These are phyloP conservation scores for Coriolopsis trogii DNA, from an alignment of 1,284 basidiomycete genomes.

Conservation along the genomic window DNA sequence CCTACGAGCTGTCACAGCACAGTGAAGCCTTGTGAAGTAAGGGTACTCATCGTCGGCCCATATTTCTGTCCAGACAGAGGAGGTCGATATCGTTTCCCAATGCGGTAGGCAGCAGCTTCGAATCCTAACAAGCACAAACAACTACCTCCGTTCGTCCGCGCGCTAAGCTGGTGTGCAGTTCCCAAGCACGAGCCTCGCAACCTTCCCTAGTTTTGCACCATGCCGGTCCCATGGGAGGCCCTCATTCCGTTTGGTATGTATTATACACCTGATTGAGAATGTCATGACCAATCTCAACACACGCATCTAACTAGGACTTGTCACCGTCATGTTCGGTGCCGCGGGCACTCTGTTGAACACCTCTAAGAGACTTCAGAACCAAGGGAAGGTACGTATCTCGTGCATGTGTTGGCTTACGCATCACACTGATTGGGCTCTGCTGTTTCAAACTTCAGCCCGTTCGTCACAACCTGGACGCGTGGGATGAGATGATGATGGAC, in stretches of 20 bases:
- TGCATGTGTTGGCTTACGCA: too few relatives aligned
- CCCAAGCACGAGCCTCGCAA: constrained; percentile 11
- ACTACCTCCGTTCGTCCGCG: background rate
- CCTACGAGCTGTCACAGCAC: background rate
- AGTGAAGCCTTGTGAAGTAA: background rate
- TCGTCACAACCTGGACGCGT: constrained; percentile 82
- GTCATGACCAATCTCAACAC: background rate
- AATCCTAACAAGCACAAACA: constrained; percentile 21
- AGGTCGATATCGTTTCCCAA: constrained; percentile 2
- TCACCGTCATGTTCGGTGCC: constrained; percentile 87
- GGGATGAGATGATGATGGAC: constrained; percentile 96
- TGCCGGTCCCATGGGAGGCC: constrained; percentile 96
- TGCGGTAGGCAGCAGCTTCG: constrained; percentile 10
- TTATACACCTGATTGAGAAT: too few relatives aligned
- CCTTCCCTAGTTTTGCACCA: constrained; percentile 36
- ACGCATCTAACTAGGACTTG: constrained; percentile 58
- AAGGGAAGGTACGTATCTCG: constrained; percentile 83
- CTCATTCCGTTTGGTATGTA: constrained; percentile 86
- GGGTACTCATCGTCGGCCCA: background rate
- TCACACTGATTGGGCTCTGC: background rate
- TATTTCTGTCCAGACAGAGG: background rate
- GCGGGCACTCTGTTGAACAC: constrained; percentile 85
- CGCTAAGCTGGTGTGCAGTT: background rate
- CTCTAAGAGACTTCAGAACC: constrained; percentile 79
- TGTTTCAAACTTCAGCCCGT: constrained; percentile 57